Conservation (phyloP, 441 rosid genomes). For the Theobroma grandiflorum region DNA sequence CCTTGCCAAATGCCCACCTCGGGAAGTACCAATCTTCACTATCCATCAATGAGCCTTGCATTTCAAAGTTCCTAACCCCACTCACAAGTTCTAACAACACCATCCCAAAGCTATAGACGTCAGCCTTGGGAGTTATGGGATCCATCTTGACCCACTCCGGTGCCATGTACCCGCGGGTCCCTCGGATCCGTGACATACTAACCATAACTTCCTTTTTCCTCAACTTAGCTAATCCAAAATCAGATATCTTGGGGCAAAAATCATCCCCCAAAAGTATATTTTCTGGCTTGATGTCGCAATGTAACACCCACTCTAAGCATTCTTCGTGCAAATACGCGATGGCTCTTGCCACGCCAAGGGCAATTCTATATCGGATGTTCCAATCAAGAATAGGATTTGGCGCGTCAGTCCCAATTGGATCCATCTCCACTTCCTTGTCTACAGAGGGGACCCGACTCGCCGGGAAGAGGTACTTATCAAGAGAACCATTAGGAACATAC, state of each 20-base stretch:
- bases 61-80: conserved; percentile 60
- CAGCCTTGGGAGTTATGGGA: conserved; percentile 67
- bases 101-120: conserved; percentile 80
- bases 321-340: conserved; percentile 78
- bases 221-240: conserved; percentile 74
- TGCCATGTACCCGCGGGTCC: conserved; percentile 82
- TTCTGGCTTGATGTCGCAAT: conserved; percentile 77
- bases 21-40: conserved; percentile 79
- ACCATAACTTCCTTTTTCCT: conserved; percentile 71
- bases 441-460: conserved; percentile 32
- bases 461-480: conserved; percentile 59
- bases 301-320: conserved; percentile 79
- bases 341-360: conserved; percentile 72
- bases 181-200: conserved; percentile 74
- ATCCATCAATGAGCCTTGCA: conserved; percentile 48
- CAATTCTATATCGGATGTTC: conserved; percentile 65
- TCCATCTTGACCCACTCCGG: conserved; percentile 72
- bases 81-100: conserved; percentile 67
- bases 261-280: conserved; percentile 77
- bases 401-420: conserved; percentile 5
- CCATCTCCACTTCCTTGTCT: conserved; percentile 24
- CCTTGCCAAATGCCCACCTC: conserved; percentile 74
- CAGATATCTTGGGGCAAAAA: conserved; percentile 76
- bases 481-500: conserved; percentile 70
- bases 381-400: conserved; percentile 60